phyloP scores from a whole-genome alignment of 2,329 filamentous ascomycete species.

The Calonectria pseudoreteaudii region DNA sequence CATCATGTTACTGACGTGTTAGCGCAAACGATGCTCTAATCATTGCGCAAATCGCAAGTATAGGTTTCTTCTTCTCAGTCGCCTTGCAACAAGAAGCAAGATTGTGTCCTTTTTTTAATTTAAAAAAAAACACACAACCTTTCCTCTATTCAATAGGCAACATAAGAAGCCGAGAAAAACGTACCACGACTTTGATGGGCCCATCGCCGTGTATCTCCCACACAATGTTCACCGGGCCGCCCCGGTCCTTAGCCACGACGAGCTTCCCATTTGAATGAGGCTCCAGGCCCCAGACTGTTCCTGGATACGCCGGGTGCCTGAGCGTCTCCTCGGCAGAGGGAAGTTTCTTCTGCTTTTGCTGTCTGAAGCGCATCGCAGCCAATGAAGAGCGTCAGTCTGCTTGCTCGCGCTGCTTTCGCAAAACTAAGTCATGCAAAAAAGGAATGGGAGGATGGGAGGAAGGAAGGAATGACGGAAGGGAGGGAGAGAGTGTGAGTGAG shows the following conservation, averaged over 20 bases:
- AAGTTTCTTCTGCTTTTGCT: conserved; percentile 30
- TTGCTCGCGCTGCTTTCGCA: neutral
- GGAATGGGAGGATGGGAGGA: no score
- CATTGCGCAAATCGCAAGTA: neutral
- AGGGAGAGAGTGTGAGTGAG: no score
- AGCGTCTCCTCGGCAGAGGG: conserved; percentile 69
- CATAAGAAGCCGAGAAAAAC: conserved; percentile 44
- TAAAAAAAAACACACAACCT: neutral
- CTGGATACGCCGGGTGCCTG: conserved; percentile 74
- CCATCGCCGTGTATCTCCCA: conserved; percentile 87
- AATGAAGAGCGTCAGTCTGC: neutral
- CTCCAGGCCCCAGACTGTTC: conserved; percentile 76
- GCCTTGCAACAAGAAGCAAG: neutral
- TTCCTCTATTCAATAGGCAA: neutral
- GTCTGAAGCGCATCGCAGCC: conserved; percentile 23
- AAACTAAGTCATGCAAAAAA: neutral
- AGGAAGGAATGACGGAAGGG: neutral
- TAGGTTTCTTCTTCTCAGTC: no score
- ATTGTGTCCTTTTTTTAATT: neutral
- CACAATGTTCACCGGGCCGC: conserved; percentile 80
- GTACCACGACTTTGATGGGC: conserved; percentile 77
- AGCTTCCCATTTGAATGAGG: conserved; percentile 72
- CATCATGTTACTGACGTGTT: conserved; percentile 10
- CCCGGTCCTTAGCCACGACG: conserved; percentile 75
- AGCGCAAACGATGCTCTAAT: neutral